A percentile compares a stretch with the other conserved stretches of the same genome.
phyloP scores from a whole-genome alignment of 352 stramenopile genomes.

The Pseudoperonospora humuli region DNA sequence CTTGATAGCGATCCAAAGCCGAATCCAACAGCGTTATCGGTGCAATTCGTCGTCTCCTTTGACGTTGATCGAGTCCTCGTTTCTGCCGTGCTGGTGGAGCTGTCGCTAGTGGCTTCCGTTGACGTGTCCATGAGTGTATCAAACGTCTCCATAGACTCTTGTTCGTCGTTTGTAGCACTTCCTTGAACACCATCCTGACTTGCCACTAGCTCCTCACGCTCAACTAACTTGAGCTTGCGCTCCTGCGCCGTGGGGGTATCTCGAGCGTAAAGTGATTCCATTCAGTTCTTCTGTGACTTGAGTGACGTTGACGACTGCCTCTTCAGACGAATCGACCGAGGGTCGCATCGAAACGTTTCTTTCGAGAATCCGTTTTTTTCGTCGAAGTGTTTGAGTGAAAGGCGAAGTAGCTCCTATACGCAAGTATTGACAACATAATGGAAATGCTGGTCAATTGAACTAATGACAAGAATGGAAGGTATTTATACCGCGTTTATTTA shows the following conservation, averaged over 20 bases:
- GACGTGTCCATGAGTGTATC: constrained; percentile 11
- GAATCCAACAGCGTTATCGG: constrained; percentile 23
- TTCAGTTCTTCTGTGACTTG: constrained; percentile 1
- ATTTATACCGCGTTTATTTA: no score
- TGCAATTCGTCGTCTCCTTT: constrained; percentile 1
- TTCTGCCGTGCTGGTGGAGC: background rate
- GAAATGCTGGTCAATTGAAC: no score
- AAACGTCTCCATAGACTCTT: constrained; percentile 3
- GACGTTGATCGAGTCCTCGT: background rate
- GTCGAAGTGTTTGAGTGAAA: no score
- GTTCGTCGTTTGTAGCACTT: background rate
- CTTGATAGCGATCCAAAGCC: constrained; percentile 12
- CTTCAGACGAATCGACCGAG: constrained; percentile 1
- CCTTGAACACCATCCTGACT: constrained; percentile 3
- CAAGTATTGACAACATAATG: no score
- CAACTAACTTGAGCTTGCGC: constrained; percentile 10
- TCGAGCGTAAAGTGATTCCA: constrained; percentile 31
- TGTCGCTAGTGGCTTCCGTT: background rate
- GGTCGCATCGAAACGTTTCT: constrained; percentile 6
- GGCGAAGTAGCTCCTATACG: no score
- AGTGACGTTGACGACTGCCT: constrained; percentile 10
- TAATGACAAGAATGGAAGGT: no score
- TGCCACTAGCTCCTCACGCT: constrained; percentile 3
- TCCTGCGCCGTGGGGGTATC: constrained; percentile 22
- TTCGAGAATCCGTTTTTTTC: background rate